Base-by-base conservation (phyloP, 768 basidiomycete genomes). In the Collybia sp. region DNA sequence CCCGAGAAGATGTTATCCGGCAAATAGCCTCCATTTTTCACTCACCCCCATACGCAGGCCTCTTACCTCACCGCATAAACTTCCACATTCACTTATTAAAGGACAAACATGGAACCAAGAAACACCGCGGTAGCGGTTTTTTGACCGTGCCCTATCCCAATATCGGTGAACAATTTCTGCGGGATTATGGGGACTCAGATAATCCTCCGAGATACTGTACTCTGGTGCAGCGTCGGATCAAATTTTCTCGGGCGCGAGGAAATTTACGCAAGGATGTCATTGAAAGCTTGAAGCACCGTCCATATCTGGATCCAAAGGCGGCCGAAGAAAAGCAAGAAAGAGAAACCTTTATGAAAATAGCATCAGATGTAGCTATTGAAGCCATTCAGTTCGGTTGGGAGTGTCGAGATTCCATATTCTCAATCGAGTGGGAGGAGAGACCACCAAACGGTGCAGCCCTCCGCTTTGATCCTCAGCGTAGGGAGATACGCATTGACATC, bases 331-430 rank as follows among this genome's bases (percentile, higher is more conserved):
- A 61, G 40, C 64, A 71, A 46, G 56, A 49, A 18, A 60, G 58
- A 20, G 53, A 60, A 6, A 40, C 40, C n/a, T 50, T 66, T 17
- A 62, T 77, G 8, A 51, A 56, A n/a, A 31, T 50, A 2, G 50
- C 53, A 13, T 31, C 35, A 6, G 60, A 25, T 25, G 8, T 77
- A 18, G 45, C 52, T 6, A 53, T 82, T 41, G 49, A 48, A 3
- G 55, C 60, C 3, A 50, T 85, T 19, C 81, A 83, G 52, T 82
- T 82, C 51, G 77, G 79, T 12, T 81, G 80, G 81, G 65, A 71
- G 53, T 83, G 81, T 48, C 70, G 80, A n/a, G 80, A 82, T 53
- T 58, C 64, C 4, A 66, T 71, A 0, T 72, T 77, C 48, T 87
- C 83, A 13, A 58, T 76, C 37, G 82, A 85, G 59, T 80, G 75